Conservation (phyloP, 2,329 filamentous ascomycete species). For the Colletotrichum filicis region DNA sequence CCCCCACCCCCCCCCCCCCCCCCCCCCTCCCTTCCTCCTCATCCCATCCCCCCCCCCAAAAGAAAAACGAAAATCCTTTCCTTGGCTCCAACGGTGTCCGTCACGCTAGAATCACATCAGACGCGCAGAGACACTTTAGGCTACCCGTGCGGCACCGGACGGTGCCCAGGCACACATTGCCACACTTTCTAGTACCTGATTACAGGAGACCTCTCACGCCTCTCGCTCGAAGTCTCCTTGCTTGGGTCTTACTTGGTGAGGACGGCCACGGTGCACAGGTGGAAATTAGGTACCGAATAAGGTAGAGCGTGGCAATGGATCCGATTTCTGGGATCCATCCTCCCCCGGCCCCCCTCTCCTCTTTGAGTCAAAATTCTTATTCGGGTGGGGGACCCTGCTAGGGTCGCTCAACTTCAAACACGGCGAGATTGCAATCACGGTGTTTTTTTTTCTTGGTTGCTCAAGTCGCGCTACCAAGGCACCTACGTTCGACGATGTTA, state of each 20-base stretch:
- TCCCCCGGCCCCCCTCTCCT: background rate
- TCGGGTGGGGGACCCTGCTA: background rate
- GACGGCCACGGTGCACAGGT: background rate
- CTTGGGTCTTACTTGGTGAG: too few relatives aligned
- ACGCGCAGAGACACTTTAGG: background rate
- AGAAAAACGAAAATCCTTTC: background rate
- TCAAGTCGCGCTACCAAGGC: background rate
- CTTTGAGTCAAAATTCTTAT: slow-evolving; percentile 1
- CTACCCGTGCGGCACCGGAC: background rate
- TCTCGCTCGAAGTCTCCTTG: too few relatives aligned
- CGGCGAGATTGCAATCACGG: slow-evolving; percentile 6
- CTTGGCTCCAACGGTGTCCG: background rate
- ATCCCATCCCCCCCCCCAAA: too few relatives aligned
- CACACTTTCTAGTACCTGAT: too few relatives aligned
- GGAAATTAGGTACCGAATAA: slow-evolving; percentile 28
- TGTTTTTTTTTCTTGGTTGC: background rate
- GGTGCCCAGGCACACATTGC: background rate
- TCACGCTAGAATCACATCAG: background rate
- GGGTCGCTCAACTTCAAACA: slow-evolving; percentile 24
- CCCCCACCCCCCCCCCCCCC: too few relatives aligned
- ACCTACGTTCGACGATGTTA: background rate
- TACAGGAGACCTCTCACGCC: too few relatives aligned
- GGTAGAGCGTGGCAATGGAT: slow-evolving; percentile 7
- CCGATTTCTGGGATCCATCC: too few relatives aligned
- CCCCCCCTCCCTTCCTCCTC: too few relatives aligned